Evolutionary conservation across 257 asterid genomes (phyloP).

Genomic region (Agastache rugosa): DNA sequence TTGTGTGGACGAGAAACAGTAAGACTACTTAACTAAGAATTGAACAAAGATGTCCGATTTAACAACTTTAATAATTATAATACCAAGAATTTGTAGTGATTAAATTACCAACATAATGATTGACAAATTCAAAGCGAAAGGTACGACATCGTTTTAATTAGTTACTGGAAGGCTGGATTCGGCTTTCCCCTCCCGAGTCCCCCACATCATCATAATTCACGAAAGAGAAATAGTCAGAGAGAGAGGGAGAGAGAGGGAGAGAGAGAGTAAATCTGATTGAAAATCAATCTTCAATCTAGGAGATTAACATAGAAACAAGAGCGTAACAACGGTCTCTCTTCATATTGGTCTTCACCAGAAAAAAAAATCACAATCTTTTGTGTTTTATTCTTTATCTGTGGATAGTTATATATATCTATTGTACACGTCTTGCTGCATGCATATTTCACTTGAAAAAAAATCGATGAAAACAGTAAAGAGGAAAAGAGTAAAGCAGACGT

Average conservation of each 20-base stretch:
- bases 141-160: slow-evolving; percentile 39
- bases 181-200: slow-evolving; percentile 22
- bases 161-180: slow-evolving; percentile 18
- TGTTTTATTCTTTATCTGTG: slow-evolving; percentile 3
- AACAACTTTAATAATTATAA: not conserved
- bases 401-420: slow-evolving; percentile 14
- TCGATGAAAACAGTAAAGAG: slow-evolving; percentile 48
- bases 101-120: slow-evolving; percentile 29
- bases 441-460: slow-evolving; percentile 8
- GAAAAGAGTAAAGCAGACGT: slow-evolving; percentile 52
- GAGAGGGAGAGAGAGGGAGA: slow-evolving; percentile 21
- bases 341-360: slow-evolving; percentile 45
- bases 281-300: slow-evolving; percentile 32
- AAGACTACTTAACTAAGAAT: not conserved
- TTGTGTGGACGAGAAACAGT: no score
- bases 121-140: slow-evolving; percentile 37
- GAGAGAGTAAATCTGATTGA: slow-evolving; percentile 46
- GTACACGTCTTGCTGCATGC: slow-evolving; percentile 48
- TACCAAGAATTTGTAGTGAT: slow-evolving; percentile 12
- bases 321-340: slow-evolving; percentile 43
- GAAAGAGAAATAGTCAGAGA: slow-evolving; percentile 29
- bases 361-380: slow-evolving; percentile 26
- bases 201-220: slow-evolving; percentile 31
- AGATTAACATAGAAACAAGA: slow-evolving; percentile 20
- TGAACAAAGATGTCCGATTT: not conserved